Evolutionary conservation across 2,329 filamentous ascomycete genomes (phyloP).

Genomic region (Claviceps digitariae): DNA sequence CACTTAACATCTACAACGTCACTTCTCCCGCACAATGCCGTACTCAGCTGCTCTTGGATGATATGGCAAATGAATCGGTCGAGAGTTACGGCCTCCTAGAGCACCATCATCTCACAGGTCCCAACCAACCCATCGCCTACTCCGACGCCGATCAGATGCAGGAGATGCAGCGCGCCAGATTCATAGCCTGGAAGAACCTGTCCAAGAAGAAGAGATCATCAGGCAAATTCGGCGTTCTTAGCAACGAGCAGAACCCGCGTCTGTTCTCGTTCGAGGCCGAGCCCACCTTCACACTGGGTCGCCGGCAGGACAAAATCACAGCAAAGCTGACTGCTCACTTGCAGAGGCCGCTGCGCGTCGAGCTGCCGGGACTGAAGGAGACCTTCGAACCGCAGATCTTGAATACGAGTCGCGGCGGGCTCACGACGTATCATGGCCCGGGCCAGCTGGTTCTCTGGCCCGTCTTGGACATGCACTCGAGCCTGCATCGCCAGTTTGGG

Average conservation of each 20-base stretch:
- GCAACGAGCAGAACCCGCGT: conserved; percentile 34
- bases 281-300: conserved; percentile 81
- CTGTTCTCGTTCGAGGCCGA: conserved; percentile 72
- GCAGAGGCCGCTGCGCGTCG: conserved; percentile 24
- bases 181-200: conserved; percentile 23
- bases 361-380: conserved; percentile 5
- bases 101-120: conserved; percentile 18
- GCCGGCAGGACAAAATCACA: conserved; percentile 51
- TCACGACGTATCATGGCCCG: conserved; percentile 90
- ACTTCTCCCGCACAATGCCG: neutral
- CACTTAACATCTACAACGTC: neutral
- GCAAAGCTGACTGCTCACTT: conserved; percentile 31
- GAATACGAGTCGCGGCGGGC: conserved; percentile 68
- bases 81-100: conserved; percentile 14
- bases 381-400: conserved; percentile 44
- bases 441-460: conserved; percentile 91
- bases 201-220: conserved; percentile 7
- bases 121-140: conserved; percentile 17
- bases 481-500: conserved; percentile 42
- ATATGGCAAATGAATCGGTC: too few relatives aligned
- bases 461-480: conserved; percentile 61
- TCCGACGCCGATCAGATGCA: conserved; percentile 18
- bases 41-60: too few relatives aligned
- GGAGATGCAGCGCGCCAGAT: conserved; percentile 19
- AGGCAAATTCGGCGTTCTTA: conserved; percentile 19